A percentile compares a stretch with the other conserved stretches of the same genome.
Evolutionary conservation across 169 alveolate species (phyloP).

Genomic region (Perkinsus marinus): DNA sequence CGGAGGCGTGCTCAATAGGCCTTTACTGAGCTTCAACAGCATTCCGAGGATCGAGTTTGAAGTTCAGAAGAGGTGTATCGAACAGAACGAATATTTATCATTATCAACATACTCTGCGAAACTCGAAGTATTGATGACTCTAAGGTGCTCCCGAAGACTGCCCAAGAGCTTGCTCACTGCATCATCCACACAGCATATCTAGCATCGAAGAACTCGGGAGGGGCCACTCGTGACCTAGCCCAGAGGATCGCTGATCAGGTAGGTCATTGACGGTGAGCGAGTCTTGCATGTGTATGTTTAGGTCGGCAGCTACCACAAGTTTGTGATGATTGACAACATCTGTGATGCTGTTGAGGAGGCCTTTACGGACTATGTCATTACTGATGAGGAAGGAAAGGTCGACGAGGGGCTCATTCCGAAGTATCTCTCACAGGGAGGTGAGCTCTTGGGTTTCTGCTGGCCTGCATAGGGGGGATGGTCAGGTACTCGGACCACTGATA

Average conservation of each 20-base stretch:
- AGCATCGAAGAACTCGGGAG: slow-evolving; percentile 23
- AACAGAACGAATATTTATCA: too few relatives aligned
- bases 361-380: neutral
- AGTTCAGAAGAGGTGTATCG: too few relatives aligned
- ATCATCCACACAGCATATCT: slow-evolving; percentile 42
- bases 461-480: neutral
- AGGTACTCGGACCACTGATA: slow-evolving; percentile 2
- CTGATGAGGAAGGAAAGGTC: neutral
- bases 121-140: too few relatives aligned
- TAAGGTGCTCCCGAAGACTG: slow-evolving; percentile 25
- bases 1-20: too few relatives aligned
- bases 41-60: too few relatives aligned
- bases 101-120: too few relatives aligned
- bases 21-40: too few relatives aligned
- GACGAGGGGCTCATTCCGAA: neutral
- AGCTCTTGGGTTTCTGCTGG: neutral
- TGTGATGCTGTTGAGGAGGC: slow-evolving; percentile 1
- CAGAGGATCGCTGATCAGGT: slow-evolving; percentile 1
- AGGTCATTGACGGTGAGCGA: neutral
- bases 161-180: slow-evolving; percentile 41
- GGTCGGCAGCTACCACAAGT: slow-evolving; percentile 22
- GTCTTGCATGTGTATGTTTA: neutral
- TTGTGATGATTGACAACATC: slow-evolving; percentile 5
- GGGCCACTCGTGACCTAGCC: slow-evolving; percentile 5
- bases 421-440: neutral